phyloP scores from a whole-genome alignment of 208 protist genomes.

The Leishmania martiniquensis region DNA sequence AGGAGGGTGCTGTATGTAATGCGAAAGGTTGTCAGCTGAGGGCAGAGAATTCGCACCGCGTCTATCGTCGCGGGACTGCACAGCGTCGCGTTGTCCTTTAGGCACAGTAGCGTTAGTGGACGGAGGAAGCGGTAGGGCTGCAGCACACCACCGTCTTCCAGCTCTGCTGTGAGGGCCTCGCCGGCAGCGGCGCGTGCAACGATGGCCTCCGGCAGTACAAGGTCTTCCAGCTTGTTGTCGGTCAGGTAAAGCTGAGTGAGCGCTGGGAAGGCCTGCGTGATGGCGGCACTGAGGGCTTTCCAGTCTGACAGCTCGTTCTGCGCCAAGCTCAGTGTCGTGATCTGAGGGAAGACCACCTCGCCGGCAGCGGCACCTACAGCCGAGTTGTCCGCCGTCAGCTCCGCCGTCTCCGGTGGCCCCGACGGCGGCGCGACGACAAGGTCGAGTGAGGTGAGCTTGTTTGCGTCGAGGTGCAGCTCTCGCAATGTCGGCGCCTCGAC shows the following conservation, averaged over 20 bases:
- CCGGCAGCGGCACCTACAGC: background rate
- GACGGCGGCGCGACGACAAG: conserved; percentile 21
- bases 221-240: conserved; percentile 63
- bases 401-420: background rate
- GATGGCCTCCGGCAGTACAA: conserved; percentile 25
- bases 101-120: conserved; percentile 60
- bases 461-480: conserved; percentile 87
- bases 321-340: conserved; percentile 80
- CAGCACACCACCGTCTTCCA: conserved; percentile 8
- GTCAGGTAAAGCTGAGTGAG: conserved; percentile 75
- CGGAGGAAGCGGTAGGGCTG: conserved; percentile 47
- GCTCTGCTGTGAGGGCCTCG: background rate
- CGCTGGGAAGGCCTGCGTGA: conserved; percentile 56
- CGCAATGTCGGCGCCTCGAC: conserved; percentile 52
- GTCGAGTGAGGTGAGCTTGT: conserved; percentile 44
- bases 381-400: background rate
- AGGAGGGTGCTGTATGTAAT: conserved; percentile 79
- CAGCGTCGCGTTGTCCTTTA: conserved; percentile 79
- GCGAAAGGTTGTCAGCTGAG: conserved; percentile 63
- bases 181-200: conserved; percentile 16
- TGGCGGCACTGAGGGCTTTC: conserved; percentile 43
- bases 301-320: conserved; percentile 74
- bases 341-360: conserved; percentile 42
- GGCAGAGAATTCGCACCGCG: conserved; percentile 65
- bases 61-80: conserved; percentile 55